Evolutionary conservation across 495 filamentous ascomycete genomes (phyloP).

Genomic region (Chlorociboria aeruginascens): DNA sequence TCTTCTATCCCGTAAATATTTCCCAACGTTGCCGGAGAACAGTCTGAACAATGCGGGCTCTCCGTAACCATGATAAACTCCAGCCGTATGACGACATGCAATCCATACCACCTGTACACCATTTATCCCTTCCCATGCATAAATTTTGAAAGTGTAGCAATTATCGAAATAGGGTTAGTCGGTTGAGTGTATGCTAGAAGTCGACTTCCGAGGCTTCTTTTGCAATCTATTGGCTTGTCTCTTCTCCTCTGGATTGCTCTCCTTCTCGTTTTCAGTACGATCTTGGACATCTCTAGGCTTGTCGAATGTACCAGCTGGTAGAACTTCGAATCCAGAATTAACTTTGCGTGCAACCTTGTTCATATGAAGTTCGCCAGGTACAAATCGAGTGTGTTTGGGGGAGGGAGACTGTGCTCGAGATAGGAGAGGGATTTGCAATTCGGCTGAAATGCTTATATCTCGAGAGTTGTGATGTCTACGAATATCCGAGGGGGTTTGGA

Average conservation of each 20-base stretch:
- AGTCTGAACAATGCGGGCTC: too few species aligned
- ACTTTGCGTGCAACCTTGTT: constrained; percentile 37
- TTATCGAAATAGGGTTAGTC: too few species aligned
- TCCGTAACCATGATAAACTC: too few species aligned
- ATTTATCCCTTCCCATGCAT: too few species aligned
- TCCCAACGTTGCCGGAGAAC: too few species aligned
- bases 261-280: background rate
- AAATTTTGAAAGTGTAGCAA: too few species aligned
- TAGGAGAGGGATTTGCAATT: background rate
- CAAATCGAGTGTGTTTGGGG: constrained; percentile 2
- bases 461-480: background rate
- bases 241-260: constrained; percentile 18
- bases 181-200: background rate
- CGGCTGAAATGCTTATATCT: background rate
- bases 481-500: too few species aligned
- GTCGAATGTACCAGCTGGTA: constrained; percentile 40
- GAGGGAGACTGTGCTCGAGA: background rate
- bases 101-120: too few species aligned
- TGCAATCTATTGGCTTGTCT: constrained; percentile 24
- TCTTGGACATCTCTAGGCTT: constrained; percentile 8
- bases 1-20: too few species aligned
- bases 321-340: constrained; percentile 50
- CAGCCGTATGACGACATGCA: too few species aligned
- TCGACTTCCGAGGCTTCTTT: constrained; percentile 16
- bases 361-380: constrained; percentile 32